phyloP scores from a whole-genome alignment of 495 filamentous ascomycete genomes.

The Bacidia gigantensis region DNA sequence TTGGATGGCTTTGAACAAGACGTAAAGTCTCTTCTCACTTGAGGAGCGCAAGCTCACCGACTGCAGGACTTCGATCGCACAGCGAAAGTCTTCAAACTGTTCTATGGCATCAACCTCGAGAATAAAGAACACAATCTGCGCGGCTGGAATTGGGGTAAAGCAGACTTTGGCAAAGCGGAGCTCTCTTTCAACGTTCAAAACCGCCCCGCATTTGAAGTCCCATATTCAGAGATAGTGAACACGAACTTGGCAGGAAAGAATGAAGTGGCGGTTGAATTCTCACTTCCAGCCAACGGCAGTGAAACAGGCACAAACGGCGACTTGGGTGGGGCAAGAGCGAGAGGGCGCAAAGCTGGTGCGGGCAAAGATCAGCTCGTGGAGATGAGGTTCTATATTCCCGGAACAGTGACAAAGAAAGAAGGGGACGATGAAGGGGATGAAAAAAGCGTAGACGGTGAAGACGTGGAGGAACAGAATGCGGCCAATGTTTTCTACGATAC shows the following conservation, averaged over 20 bases:
- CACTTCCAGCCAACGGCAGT: constrained; percentile 48
- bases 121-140: constrained; percentile 85
- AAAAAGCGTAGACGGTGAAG: constrained; percentile 51
- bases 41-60: neutral
- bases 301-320: constrained; percentile 60
- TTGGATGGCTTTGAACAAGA: constrained; percentile 92
- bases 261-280: constrained; percentile 92
- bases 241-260: constrained; percentile 96
- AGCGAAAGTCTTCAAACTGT: constrained; percentile 82
- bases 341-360: constrained; percentile 77
- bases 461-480: constrained; percentile 76
- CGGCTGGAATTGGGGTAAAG: constrained; percentile 99
- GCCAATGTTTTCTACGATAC: constrained; percentile 94
- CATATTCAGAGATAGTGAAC: constrained; percentile 94
- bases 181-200: constrained; percentile 94
- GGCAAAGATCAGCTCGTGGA: constrained; percentile 88
- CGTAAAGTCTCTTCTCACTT: constrained; percentile 32
- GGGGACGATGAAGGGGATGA: constrained; percentile 58
- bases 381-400: constrained; percentile 98
- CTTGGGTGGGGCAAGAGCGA: constrained; percentile 61
- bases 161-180: constrained; percentile 90
- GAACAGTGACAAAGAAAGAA: constrained; percentile 74
- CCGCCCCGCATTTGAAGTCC: constrained; percentile 91
- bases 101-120: constrained; percentile 88
- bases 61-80: constrained; percentile 76